Evolutionary conservation across 352 stramenopile species (phyloP).

Genomic region (Stramenopiles sp.): DNA sequence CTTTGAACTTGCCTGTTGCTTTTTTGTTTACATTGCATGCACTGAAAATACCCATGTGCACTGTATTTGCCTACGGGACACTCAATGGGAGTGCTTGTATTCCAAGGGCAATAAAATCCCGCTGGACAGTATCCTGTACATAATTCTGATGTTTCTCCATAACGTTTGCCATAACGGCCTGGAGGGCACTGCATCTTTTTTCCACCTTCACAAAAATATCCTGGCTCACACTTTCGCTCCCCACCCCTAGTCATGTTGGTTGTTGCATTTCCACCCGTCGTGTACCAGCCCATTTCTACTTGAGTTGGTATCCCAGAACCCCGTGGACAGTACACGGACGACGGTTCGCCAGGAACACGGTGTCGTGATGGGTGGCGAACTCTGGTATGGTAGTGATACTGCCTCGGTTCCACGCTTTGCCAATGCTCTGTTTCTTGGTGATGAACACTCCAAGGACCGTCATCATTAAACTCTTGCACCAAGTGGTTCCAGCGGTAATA

Average conservation of each 20-base stretch:
- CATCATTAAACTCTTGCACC: neutral
- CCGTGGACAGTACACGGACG: conserved; percentile 18
- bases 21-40: conserved; percentile 8
- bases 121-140: neutral
- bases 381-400: conserved; percentile 6
- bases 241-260: neutral
- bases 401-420: neutral
- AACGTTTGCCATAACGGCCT: neutral
- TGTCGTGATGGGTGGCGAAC: neutral
- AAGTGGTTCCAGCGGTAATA: neutral
- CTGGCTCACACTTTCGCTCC: neutral
- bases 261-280: neutral
- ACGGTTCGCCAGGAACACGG: neutral
- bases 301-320: conserved; percentile 12
- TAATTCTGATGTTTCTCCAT: neutral
- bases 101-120: neutral
- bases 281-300: conserved; percentile 19
- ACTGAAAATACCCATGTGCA: neutral
- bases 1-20: neutral
- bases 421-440: neutral
- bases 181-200: neutral
- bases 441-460: neutral
- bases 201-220: conserved; percentile 6
- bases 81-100: neutral
- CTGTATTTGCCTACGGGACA: neutral